These are phyloP conservation scores for Rhynchosporium agropyri DNA, from an alignment of 2,329 filamentous ascomycete species.

Conservation along the genomic window DNA sequence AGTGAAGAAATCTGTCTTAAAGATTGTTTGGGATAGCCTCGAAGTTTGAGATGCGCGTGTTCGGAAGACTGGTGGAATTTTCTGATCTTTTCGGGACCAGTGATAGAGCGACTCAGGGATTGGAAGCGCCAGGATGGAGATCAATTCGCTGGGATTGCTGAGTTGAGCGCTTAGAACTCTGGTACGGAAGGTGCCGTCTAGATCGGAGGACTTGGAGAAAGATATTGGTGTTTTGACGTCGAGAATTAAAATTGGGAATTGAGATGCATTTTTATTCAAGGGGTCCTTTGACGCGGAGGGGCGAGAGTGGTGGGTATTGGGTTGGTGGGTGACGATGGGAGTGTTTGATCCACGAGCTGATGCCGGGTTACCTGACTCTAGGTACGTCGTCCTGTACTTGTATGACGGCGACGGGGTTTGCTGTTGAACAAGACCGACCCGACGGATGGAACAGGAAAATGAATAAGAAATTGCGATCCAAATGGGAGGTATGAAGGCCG, in stretches of 20 bases:
- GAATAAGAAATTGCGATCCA: slow-evolving; percentile 17
- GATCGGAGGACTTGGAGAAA: slow-evolving; percentile 2
- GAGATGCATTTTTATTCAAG: slow-evolving; percentile 18
- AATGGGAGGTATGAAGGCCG: not conserved
- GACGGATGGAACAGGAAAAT: not conserved
- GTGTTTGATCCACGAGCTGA: slow-evolving; percentile 22
- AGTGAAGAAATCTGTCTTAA: slow-evolving; percentile 15
- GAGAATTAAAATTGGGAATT: slow-evolving; percentile 11
- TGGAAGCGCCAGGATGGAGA: slow-evolving; percentile 28
- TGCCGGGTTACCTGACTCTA: slow-evolving; percentile 16
- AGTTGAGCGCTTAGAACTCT: slow-evolving; percentile 24
- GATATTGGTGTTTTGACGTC: slow-evolving; percentile 26
- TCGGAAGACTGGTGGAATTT: slow-evolving; percentile 25
- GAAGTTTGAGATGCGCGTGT: slow-evolving; percentile 27
- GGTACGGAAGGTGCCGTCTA: not conserved
- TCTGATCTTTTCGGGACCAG: slow-evolving; percentile 26
- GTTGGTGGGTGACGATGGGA: slow-evolving; percentile 9
- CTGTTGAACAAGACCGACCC: slow-evolving; percentile 6
- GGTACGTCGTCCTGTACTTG: not conserved
- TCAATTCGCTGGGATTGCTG: slow-evolving; percentile 21
- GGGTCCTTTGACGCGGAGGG: slow-evolving; percentile 21
- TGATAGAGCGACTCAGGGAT: slow-evolving; percentile 15
- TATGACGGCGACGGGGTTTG: slow-evolving; percentile 9
- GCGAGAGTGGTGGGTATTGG: slow-evolving; percentile 2
- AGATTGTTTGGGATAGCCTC: slow-evolving; percentile 30